These are phyloP conservation scores for Trichoderma atrobrunneum DNA, from an alignment of 2,329 filamentous ascomycete genomes.

Conservation along the genomic window DNA sequence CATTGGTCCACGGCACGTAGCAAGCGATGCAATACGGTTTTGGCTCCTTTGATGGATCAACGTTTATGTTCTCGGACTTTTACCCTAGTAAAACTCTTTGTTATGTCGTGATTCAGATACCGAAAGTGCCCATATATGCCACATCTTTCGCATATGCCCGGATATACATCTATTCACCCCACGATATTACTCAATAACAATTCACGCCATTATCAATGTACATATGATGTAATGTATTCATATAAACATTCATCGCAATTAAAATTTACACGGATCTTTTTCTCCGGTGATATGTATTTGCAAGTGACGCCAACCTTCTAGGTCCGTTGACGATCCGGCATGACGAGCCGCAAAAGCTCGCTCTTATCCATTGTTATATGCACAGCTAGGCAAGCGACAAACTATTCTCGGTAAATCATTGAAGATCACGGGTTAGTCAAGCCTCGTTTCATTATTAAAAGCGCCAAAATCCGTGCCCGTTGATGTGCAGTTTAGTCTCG, in stretches of 20 bases:
- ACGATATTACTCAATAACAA: neutral
- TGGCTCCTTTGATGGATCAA: neutral
- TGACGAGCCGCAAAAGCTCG: neutral
- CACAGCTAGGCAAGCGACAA: neutral
- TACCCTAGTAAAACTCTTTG: neutral
- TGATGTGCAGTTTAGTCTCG: neutral
- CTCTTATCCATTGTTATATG: neutral
- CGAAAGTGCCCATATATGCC: neutral
- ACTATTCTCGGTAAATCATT: neutral
- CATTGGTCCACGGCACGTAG: neutral
- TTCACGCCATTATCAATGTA: too few species aligned
- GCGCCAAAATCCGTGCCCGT: neutral
- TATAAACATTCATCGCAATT: accelerated
- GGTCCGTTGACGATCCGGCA: neutral
- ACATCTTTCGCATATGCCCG: neutral
- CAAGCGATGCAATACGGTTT: neutral
- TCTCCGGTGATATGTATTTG: neutral
- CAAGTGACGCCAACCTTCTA: neutral
- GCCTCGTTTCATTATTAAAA: neutral
- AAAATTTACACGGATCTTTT: neutral
- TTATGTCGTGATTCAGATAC: neutral
- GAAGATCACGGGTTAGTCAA: neutral
- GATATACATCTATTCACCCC: neutral
- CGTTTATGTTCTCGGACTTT: accelerated
- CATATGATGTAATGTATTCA: neutral